Base-by-base conservation (phyloP, 1,139 yeast genomes). In the Pichia sp. region DNA sequence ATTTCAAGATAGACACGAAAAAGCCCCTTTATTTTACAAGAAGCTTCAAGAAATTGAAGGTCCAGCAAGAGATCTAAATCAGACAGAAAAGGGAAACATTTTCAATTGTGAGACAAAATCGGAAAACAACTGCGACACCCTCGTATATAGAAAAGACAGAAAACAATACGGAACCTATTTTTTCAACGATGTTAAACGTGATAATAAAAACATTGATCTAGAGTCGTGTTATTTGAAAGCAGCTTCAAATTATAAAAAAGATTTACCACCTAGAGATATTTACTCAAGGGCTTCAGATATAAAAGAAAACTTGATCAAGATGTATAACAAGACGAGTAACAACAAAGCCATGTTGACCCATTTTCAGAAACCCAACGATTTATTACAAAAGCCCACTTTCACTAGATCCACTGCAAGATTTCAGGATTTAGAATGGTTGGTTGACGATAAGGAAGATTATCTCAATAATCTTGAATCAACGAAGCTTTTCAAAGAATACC, bases 401-500 rank as follows among this genome's bases (percentile, higher is more conserved):
- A 52, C 49, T 2, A 46, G 55, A 35, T 52, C 54, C 4, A 49
- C 57, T 2, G 49, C 49, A 4, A 40, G 60, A 41, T 58, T 59
- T 46, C 49, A 53, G 36, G 60, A 59, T 44, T 43, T 58, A 23
- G 59, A 59, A 43, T 60, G 64, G 64, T 41, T 56, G 10, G 52
- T 53, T 40, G 55, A 55, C 42, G 63, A 60, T 27, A 44, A 44
- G 1, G 60, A 55, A 16, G 64, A 60, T 45, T 59, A 60, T 41
- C 48, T 59, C 11, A 54, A 54, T 33, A 54, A 59, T 40, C 44
- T 60, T 27, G 62, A 59, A 44, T 52, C 59, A 4, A 58, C 64
- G 1, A 48, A 52, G 32, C 41, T 59, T 5, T 71, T 65, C 52
- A 64, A 62, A 43, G 68, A 64, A 43, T 73, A 72, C 47, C 71